Base-by-base conservation (phyloP, 768 basidiomycete genomes). In the Lactarius quietus region DNA sequence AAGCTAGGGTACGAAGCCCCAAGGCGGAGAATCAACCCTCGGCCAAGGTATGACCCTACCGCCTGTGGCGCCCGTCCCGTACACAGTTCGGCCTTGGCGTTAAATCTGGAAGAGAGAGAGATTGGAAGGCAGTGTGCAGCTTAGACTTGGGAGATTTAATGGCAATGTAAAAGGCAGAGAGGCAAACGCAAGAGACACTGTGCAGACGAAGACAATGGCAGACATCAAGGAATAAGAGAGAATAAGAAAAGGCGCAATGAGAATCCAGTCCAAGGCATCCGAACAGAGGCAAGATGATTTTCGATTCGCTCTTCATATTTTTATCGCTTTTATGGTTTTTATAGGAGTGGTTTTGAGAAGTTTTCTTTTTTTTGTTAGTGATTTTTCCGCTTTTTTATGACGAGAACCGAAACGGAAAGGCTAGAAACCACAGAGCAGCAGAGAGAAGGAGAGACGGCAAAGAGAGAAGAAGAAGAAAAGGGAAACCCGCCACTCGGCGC, bases 1-100 rank as follows among this genome's bases (percentile, higher is more conserved):
- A 10, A 15, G 62, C 56, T 36, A 54, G 62, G 55, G 36, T n/a
- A 57, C 38, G 63, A 26, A 45, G 54, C 39, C 39, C 29, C 58
- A 26, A 35, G 31, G 43, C 23, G 20, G n/a, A 17, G 39, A 39
- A 58, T 33, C 45, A 2, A 23, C 48, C 63, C 48, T 63, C 36
- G 57, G 52, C 52, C 57, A 54, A 43, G 23, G 48, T n/a, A 29
- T 15, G 57, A 63, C 23, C 41, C 41, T 7, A 26, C 29, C 28
- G 36, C 56, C 36, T 23, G 17, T 23, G 62, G 29, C 6, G 56
- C 56, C n/a, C 48, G 35, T 35, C 60, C 38, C 60, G 23, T 29
- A 52, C 59, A 26, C 39, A 48, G 33, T 48, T 48, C 48, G 23
- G 33, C 14, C 48, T 23, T 23, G n/a, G n/a, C 5, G n/a, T 45